Percentiles rank a stretch among this genome's conserved stretches.
These are phyloP conservation scores for Coniochaeta sp. DNA, from an alignment of 2,329 filamentous ascomycete species.

Conservation along the genomic window DNA sequence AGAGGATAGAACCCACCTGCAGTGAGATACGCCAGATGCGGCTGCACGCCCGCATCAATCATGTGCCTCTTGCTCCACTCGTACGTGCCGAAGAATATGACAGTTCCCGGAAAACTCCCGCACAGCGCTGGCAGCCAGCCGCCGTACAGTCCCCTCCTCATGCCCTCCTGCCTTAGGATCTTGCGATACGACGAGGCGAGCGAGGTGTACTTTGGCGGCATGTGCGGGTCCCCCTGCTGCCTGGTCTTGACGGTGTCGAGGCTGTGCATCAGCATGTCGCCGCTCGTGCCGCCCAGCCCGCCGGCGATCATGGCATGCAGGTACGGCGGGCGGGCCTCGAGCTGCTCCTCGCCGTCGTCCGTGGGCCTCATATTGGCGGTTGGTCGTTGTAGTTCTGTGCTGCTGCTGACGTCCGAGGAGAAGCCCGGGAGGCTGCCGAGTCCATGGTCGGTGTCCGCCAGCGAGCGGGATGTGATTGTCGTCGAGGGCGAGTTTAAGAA, in stretches of 20 bases:
- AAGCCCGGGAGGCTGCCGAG: background rate
- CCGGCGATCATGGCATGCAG: slow-evolving; percentile 91
- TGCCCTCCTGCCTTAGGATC: slow-evolving; percentile 86
- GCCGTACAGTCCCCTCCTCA: slow-evolving; percentile 79
- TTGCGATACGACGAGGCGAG: slow-evolving; percentile 87
- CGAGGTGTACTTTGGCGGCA: slow-evolving; percentile 87
- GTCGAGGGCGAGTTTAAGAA: background rate
- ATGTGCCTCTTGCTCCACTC: slow-evolving; percentile 89
- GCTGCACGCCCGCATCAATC: slow-evolving; percentile 75
- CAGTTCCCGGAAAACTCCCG: slow-evolving; percentile 87
- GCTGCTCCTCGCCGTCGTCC: slow-evolving; percentile 14
- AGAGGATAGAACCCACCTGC: slow-evolving; percentile 53
- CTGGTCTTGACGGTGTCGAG: slow-evolving; percentile 97
- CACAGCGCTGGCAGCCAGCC: slow-evolving; percentile 88
- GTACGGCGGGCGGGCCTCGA: slow-evolving; percentile 54
- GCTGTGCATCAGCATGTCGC: slow-evolving; percentile 98
- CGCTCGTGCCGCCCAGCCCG: slow-evolving; percentile 83
- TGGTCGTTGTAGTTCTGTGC: slow-evolving; percentile 9
- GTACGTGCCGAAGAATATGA: slow-evolving; percentile 94
- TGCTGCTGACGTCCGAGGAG: slow-evolving; percentile 4
- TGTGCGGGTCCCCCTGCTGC: slow-evolving; percentile 90
- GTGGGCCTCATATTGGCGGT: slow-evolving; percentile 24
- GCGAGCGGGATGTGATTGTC: background rate
- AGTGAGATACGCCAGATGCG: slow-evolving; percentile 74
- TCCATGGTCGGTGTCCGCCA: background rate